Conservation (phyloP, 495 filamentous ascomycete genomes). For the Xylaria curta region DNA sequence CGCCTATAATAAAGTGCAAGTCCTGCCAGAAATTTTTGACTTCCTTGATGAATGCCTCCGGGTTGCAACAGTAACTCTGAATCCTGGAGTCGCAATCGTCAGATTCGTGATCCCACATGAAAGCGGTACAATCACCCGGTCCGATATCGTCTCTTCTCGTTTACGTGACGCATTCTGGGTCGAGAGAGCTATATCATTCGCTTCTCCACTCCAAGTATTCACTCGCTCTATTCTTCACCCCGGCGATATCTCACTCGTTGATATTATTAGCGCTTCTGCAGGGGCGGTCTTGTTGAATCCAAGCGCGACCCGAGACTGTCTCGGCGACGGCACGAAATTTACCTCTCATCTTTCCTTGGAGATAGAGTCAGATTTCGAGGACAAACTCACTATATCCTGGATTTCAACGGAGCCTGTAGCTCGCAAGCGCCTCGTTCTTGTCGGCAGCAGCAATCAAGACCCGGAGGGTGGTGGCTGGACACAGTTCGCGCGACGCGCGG, state of each 20-base stretch:
- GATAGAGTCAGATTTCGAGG: slow-evolving; percentile 34
- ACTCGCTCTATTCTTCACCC: slow-evolving; percentile 22
- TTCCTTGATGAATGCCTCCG: slow-evolving; percentile 34
- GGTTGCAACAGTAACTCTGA: slow-evolving; percentile 5
- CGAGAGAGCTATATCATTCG: slow-evolving; percentile 30
- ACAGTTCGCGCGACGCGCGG: slow-evolving; percentile 45
- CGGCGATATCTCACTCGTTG: slow-evolving; percentile 23
- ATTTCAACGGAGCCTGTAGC: slow-evolving; percentile 32
- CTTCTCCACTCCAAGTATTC: slow-evolving; percentile 30
- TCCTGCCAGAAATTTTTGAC: slow-evolving; percentile 21
- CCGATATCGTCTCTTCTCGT: slow-evolving; percentile 38
- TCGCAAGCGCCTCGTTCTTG: slow-evolving; percentile 45
- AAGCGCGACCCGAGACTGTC: neutral
- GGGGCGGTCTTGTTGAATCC: slow-evolving; percentile 31
- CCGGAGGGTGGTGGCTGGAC: slow-evolving; percentile 44
- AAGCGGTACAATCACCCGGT: slow-evolving; percentile 30
- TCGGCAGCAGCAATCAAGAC: slow-evolving; percentile 46
- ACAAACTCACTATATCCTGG: slow-evolving; percentile 40
- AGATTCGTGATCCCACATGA: slow-evolving; percentile 34
- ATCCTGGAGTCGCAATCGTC: slow-evolving; percentile 18
- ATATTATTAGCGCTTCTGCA: slow-evolving; percentile 32
- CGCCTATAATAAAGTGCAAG: neutral
- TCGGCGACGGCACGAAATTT: neutral
- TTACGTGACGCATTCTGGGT: slow-evolving; percentile 31
- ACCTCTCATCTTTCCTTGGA: neutral